These are phyloP conservation scores for Euphorbia tirucalli DNA, from an alignment of 345 rosid species.

Conservation along the genomic window DNA sequence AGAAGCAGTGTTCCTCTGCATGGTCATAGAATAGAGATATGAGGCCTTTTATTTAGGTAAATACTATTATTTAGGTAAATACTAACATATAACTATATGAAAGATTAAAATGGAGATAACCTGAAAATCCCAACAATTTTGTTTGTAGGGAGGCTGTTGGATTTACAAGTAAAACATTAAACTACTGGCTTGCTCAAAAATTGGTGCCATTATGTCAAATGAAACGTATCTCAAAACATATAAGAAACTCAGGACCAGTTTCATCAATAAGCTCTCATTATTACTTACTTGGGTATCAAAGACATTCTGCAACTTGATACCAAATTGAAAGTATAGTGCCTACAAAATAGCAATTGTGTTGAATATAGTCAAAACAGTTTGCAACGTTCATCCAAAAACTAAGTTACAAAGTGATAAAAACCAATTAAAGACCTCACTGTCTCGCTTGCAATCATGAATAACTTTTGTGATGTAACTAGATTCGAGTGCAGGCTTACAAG, in stretches of 20 bases:
- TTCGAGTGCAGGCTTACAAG: constrained; percentile 98
- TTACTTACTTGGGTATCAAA: constrained; percentile 81
- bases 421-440: constrained; percentile 80
- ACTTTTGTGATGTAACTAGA: constrained; percentile 83
- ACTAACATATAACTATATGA: neutral
- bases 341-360: constrained; percentile 28
- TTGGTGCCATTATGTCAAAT: neutral
- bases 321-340: constrained; percentile 92
- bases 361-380: constrained; percentile 4
- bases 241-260: neutral
- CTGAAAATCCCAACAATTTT: neutral
- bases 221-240: neutral
- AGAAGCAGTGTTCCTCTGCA: no score
- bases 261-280: constrained; percentile 11
- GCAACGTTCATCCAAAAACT: constrained; percentile 15
- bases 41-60: no score
- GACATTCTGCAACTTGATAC: constrained; percentile 79
- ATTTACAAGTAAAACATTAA: neutral
- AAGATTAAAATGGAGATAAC: neutral
- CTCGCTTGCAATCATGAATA: constrained; percentile 98
- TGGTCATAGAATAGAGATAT: neutral
- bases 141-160: neutral
- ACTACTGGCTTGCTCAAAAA: neutral
- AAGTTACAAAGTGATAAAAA: constrained; percentile 25
- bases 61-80: neutral